Percentiles rank a stretch among this genome's conserved stretches.
phyloP scores from a whole-genome alignment of 306 rosid genomes.

The Quercus variabilis region DNA sequence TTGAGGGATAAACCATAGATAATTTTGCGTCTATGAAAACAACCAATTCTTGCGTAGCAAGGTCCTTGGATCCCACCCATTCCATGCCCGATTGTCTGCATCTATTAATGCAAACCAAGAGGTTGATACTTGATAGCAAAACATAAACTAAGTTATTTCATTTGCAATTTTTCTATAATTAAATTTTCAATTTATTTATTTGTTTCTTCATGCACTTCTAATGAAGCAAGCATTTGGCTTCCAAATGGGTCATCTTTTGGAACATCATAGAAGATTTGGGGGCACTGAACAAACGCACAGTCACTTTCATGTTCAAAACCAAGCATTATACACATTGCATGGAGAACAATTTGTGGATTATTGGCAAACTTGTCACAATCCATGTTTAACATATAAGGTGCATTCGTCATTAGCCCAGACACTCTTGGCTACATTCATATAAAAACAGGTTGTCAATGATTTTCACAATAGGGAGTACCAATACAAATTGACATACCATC shows the following conservation, averaged over 20 bases:
- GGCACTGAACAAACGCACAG: slow-evolving; percentile 55
- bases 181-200: not conserved
- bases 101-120: too few species aligned
- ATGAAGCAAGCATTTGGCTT: slow-evolving; percentile 32
- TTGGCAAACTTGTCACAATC: slow-evolving; percentile 76
- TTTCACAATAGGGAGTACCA: too few species aligned
- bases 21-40: slow-evolving; percentile 57
- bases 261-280: slow-evolving; percentile 50
- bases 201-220: slow-evolving; percentile 17
- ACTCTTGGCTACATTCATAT: slow-evolving; percentile 48
- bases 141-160: too few species aligned
- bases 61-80: slow-evolving; percentile 58
- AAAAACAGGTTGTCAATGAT: not conserved
- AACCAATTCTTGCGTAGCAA: slow-evolving; percentile 43
- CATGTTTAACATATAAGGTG: slow-evolving; percentile 54
- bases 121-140: too few species aligned
- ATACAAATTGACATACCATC: not conserved
- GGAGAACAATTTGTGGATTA: slow-evolving; percentile 41
- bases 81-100: slow-evolving; percentile 30
- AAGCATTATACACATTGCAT: slow-evolving; percentile 55
- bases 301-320: slow-evolving; percentile 37
- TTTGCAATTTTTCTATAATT: too few species aligned
- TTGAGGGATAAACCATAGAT: slow-evolving; percentile 54
- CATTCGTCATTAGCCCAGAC: slow-evolving; percentile 71
- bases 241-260: slow-evolving; percentile 66